These are phyloP conservation scores for Termitomyces sp. DNA, from an alignment of 768 basidiomycete genomes.

Conservation along the genomic window DNA sequence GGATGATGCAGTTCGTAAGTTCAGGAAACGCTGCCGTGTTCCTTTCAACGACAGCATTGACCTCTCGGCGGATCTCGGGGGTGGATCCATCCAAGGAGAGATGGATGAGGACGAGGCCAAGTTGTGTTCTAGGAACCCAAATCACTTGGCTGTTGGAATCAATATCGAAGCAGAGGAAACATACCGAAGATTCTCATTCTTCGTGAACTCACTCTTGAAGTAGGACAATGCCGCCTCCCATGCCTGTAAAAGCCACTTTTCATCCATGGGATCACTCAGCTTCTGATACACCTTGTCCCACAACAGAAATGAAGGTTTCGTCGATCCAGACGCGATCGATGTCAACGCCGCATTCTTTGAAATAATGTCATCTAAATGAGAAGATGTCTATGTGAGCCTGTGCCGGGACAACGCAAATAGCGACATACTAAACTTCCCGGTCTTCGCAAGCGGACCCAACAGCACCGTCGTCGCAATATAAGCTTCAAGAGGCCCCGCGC, in stretches of 20 bases:
- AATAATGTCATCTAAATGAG: conserved; percentile 35
- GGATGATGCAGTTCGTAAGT: conserved; percentile 45
- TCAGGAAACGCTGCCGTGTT: conserved; percentile 36
- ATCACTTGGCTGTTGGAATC: neutral
- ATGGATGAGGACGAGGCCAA: conserved; percentile 66
- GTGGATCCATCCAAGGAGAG: conserved; percentile 56
- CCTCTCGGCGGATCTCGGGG: conserved; percentile 46
- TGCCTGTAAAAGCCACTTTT: conserved; percentile 73
- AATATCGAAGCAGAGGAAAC: conserved; percentile 11
- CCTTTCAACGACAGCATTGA: conserved; percentile 35
- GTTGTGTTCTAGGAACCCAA: conserved; percentile 36
- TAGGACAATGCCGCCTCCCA: conserved; percentile 41
- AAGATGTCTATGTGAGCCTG: conserved; percentile 3
- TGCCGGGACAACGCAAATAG: neutral
- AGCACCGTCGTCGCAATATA: conserved; percentile 71
- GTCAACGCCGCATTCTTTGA: conserved; percentile 43
- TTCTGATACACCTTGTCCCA: conserved; percentile 88
- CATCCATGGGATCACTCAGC: conserved; percentile 52
- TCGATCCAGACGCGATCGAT: conserved; percentile 37
- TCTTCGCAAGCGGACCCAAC: conserved; percentile 51
- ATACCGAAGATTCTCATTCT: conserved; percentile 53
- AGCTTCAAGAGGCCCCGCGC: conserved; percentile 74
- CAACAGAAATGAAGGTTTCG: conserved; percentile 81
- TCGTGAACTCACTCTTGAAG: conserved; percentile 44
- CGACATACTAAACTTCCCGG: conserved; percentile 48